A percentile compares a stretch with the other conserved stretches of the same genome.
Conservation (phyloP, 202 grass and related monocot species). For the Elaeis oleifera region DNA sequence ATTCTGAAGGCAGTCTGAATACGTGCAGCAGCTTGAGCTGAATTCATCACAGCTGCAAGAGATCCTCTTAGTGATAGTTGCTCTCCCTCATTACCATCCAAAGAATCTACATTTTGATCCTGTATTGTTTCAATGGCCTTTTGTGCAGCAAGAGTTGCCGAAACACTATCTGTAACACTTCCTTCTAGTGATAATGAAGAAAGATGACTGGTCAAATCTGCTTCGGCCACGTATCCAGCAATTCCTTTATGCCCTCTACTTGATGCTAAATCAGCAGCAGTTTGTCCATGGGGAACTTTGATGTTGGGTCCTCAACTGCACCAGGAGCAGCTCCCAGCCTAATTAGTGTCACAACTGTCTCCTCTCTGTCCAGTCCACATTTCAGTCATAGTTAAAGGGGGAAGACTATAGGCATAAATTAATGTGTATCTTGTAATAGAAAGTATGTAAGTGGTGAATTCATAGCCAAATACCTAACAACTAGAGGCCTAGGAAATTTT, state of each 20-base stretch:
- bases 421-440: not conserved
- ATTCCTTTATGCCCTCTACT: slow-evolving; percentile 83
- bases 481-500: not conserved
- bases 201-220: slow-evolving; percentile 70
- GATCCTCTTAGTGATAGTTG: slow-evolving; percentile 15
- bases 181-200: slow-evolving; percentile 61
- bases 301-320: slow-evolving; percentile 75
- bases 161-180: not conserved
- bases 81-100: not conserved
- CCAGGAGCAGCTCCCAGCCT: slow-evolving; percentile 72
- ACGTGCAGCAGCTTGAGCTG: slow-evolving; percentile 21
- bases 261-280: slow-evolving; percentile 87
- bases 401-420: not conserved
- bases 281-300: slow-evolving; percentile 55
- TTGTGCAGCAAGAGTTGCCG: slow-evolving; percentile 10
- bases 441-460: no score
- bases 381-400: slow-evolving; percentile 11
- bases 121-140: slow-evolving; percentile 5
- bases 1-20: slow-evolving; percentile 22
- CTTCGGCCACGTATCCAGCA: slow-evolving; percentile 88
- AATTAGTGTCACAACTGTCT: slow-evolving; percentile 64
- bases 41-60: slow-evolving; percentile 21
- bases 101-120: not conserved
- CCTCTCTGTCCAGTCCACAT: slow-evolving; percentile 41
- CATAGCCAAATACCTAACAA: not conserved